Base-by-base conservation (phyloP, 1,284 basidiomycete species). In the Mycosarcoma maydis region DNA sequence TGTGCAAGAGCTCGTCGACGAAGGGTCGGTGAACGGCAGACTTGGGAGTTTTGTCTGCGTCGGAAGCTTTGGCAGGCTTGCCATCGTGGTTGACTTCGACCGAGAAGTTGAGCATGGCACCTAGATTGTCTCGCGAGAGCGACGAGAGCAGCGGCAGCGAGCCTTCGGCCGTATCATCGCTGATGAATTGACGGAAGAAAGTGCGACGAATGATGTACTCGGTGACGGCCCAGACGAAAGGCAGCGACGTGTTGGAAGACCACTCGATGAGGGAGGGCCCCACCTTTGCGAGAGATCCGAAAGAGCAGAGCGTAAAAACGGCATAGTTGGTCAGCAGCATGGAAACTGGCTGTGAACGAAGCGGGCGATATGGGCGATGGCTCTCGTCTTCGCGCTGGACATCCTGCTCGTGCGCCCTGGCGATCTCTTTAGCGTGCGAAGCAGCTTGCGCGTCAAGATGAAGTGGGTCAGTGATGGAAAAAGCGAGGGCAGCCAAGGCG, bases 141-240 rank as follows among this genome's bases (percentile, higher is more conserved):
- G 83, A 78, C 36, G 85, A 84, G 41, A 95, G 86, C 3, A 90
- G 78, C 2, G 89, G 88, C 8, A 91, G 72, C 13, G 88, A 88
- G 36, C 86, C 88, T 29, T 87, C 85, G 0, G 90, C 89, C 0
- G 90, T 89, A 61, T 95, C 92, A 4, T 90, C 92, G 1, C 92
- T 92, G 6, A 94, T 92, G 75, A 96, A 96, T 82, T 92, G 91
- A 43, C 87, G 85, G 78, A 94, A 96, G 84, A 96, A 96, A 3
- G 94, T 95, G 24, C 85, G 83, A 39, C 91, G 86, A 10, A 95
- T 89, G 58, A 91, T 80, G 7, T 85, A 85, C 78, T 92, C 89
- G 2, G 90, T 88, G 36, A 92, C 67, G 43, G 86, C 83, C 56
- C 84, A 86, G 2, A 94, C 60, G 4, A 88, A 87, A 1, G 93